Base-by-base conservation (phyloP, 2,329 filamentous ascomycete genomes). In the Tolypocladium ovalisporum region DNA sequence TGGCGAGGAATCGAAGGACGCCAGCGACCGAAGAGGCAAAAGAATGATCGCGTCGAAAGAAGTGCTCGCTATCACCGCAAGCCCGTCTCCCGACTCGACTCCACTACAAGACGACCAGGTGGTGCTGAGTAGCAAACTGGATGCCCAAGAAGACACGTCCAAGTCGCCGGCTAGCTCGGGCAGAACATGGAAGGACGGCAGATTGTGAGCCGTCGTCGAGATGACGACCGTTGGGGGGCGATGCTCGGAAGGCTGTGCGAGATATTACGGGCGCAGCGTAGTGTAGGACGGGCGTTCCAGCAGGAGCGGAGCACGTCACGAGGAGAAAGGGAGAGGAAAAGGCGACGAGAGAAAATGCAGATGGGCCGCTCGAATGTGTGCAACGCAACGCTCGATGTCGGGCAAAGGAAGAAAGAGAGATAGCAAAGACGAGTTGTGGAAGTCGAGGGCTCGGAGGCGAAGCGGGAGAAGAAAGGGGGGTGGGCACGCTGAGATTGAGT, bases 21-120 rank as follows among this genome's bases (percentile, higher is more conserved):
- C 80, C 80, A 78, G 80, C 79, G 79, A 75, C 80, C 79, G 69
- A 64, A 65, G 67, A 65, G 65, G 68, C 68, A 70, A 65, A 74
- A 68, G 71, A 75, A 66, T 71, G 70, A 66, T 70, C 65, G 70
- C 69, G 68, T 70, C 66, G 62, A 66, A 64, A 47, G 9, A 68
- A 66, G 68, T 66, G 69, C 69, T 76, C 75, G 74, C 76, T 78
- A 62, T 75, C 72, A 79, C 77, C 75, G 72, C 71, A 73, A 73
- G 69, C 39, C 68, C 65, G 62, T 56, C 56, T 61, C 62, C 65
- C 59, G 59, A 65, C 63, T 47, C n/a, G 51, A 40, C 19, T 62
- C 59, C 59, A 60, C 62, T 65, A 66, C 61, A 58, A 58, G 57
- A 53, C 57, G 57, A 59, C 56, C 62, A 55, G 56, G 55, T 54